Evolutionary conservation across 345 rosid species (phyloP).

Genomic region (Kandelia obovata): DNA sequence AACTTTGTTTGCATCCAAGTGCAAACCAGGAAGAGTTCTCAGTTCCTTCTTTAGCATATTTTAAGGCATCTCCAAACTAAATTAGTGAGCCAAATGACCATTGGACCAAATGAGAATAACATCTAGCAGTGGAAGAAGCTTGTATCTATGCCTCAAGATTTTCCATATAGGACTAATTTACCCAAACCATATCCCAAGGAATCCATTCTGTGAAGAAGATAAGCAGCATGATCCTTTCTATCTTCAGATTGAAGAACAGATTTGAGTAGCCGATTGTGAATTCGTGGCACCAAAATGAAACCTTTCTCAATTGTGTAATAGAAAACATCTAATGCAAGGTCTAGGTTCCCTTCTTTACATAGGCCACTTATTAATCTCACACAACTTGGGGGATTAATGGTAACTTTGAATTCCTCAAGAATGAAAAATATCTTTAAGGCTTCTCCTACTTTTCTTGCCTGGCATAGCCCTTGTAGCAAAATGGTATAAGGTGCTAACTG

Average conservation of each 20-base stretch:
- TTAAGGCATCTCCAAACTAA: slow-evolving; percentile 81
- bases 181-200: slow-evolving; percentile 58
- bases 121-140: slow-evolving; percentile 19
- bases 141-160: not conserved
- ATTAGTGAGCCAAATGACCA: slow-evolving; percentile 25
- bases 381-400: slow-evolving; percentile 71
- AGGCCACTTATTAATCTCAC: slow-evolving; percentile 57
- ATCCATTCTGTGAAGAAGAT: slow-evolving; percentile 53
- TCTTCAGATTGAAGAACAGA: slow-evolving; percentile 42
- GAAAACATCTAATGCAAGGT: slow-evolving; percentile 60
- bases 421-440: slow-evolving; percentile 59
- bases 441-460: slow-evolving; percentile 52
- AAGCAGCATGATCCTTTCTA: slow-evolving; percentile 34
- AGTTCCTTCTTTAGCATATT: slow-evolving; percentile 92
- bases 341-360: slow-evolving; percentile 49
- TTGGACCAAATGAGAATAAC: slow-evolving; percentile 15
- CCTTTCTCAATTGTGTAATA: slow-evolving; percentile 63
- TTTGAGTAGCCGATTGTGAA: slow-evolving; percentile 54
- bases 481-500: slow-evolving; percentile 63
- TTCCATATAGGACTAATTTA: not conserved
- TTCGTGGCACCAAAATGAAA: slow-evolving; percentile 43
- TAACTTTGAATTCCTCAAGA: slow-evolving; percentile 49
- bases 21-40: slow-evolving; percentile 63
- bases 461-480: slow-evolving; percentile 71
- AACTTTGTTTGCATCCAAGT: slow-evolving; percentile 91